phyloP scores from a whole-genome alignment of 345 rosid species.

The Acer yangbiense region DNA sequence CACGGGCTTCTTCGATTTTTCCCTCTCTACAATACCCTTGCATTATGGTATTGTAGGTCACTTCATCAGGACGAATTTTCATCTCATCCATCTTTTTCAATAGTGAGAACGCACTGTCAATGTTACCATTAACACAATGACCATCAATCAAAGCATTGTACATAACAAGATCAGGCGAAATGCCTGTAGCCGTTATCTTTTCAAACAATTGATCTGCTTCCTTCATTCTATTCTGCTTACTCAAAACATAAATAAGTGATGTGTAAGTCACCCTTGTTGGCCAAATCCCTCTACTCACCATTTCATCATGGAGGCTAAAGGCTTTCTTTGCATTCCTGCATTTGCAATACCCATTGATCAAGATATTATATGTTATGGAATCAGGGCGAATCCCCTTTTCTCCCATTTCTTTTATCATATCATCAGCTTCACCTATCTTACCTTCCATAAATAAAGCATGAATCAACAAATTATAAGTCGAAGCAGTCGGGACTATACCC shows the following conservation, averaged over 20 bases:
- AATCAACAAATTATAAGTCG: constrained; percentile 79
- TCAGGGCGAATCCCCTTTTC: constrained; percentile 60
- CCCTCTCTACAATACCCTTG: constrained; percentile 80
- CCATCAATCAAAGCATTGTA: constrained; percentile 80
- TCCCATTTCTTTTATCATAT: constrained; percentile 63
- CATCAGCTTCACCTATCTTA: constrained; percentile 62
- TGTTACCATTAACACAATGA: constrained; percentile 67
- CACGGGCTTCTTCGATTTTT: constrained; percentile 87
- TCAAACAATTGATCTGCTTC: constrained; percentile 82
- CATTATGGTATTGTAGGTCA: constrained; percentile 90
- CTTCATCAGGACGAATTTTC: constrained; percentile 79
- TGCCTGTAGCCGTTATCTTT: constrained; percentile 43
- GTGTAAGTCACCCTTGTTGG: constrained; percentile 77
- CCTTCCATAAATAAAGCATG: constrained; percentile 80
- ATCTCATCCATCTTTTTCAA: constrained; percentile 73
- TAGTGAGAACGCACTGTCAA: constrained; percentile 63
- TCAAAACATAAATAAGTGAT: constrained; percentile 70
- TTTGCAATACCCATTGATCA: constrained; percentile 82
- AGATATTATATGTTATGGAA: constrained; percentile 75
- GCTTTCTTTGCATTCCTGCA: constrained; percentile 74
- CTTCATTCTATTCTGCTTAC: constrained; percentile 60
- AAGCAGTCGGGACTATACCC: constrained; percentile 65
- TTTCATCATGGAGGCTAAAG: constrained; percentile 62
- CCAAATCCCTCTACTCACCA: constrained; percentile 61
- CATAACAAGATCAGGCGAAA: constrained; percentile 69